phyloP scores from a whole-genome alignment of 2,329 filamentous ascomycete species.

The Xylariaceae sp. region DNA sequence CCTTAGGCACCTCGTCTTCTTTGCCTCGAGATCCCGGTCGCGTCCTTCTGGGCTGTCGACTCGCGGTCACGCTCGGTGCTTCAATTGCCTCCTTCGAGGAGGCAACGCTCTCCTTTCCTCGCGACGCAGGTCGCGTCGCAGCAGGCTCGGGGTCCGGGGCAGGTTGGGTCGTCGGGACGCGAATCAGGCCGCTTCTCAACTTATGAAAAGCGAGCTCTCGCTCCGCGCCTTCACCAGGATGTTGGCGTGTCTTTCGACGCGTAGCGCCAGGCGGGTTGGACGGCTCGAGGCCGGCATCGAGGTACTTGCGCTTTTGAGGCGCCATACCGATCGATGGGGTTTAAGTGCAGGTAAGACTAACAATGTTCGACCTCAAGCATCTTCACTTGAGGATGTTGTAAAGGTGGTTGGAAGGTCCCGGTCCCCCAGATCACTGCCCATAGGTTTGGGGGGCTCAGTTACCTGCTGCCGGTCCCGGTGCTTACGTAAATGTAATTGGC shows the following conservation, averaged over 20 bases:
- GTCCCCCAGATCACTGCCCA: no score
- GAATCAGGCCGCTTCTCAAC: constrained; percentile 27
- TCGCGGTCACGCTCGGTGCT: background rate
- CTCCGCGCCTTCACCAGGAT: constrained; percentile 13
- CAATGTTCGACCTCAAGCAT: background rate
- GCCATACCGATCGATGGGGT: constrained; percentile 21
- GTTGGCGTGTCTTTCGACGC: constrained; percentile 30
- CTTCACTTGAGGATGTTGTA: background rate
- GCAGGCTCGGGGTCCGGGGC: background rate
- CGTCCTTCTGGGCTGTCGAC: no score
- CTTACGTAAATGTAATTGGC: constrained; percentile 18
- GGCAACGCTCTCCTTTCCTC: constrained; percentile 10
- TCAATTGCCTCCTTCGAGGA: background rate
- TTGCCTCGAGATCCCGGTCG: no score
- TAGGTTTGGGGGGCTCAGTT: background rate
- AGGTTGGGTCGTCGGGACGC: constrained; percentile 20
- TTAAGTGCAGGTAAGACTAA: no score
- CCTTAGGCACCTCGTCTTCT: constrained; percentile 15
- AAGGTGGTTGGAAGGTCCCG: background rate
- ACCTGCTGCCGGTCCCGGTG: background rate
- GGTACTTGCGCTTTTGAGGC: constrained; percentile 31
- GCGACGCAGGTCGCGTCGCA: constrained; percentile 2
- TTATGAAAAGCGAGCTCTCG: constrained; percentile 22
- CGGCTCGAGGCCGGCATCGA: constrained; percentile 20
- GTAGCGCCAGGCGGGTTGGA: constrained; percentile 10